phyloP scores from a whole-genome alignment of 306 rosid genomes.

The Abrus precatorius region DNA sequence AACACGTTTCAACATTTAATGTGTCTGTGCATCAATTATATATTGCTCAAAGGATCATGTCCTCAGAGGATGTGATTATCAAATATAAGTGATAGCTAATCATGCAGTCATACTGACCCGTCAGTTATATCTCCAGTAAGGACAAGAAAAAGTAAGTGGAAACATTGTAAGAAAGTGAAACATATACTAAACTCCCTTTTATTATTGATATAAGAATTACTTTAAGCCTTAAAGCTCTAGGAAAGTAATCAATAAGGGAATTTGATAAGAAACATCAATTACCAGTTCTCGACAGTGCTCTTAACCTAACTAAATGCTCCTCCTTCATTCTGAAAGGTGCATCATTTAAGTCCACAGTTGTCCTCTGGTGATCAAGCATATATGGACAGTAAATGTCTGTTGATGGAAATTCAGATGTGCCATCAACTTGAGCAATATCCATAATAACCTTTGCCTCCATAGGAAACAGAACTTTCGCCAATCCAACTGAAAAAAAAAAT shows the following conservation, averaged over 20 bases:
- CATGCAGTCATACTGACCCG: background rate
- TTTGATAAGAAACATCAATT: conserved; percentile 28
- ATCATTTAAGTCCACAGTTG: conserved; percentile 72
- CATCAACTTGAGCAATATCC: conserved; percentile 69
- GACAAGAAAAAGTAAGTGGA: background rate
- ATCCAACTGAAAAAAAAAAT: conserved; percentile 60
- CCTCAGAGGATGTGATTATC: background rate
- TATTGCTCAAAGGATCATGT: no score
- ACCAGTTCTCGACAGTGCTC: conserved; percentile 70
- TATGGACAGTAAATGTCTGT: conserved; percentile 40
- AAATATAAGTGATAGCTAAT: background rate
- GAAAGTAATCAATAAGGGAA: background rate
- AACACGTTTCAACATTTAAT: background rate
- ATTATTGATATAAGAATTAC: background rate
- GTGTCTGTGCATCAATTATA: background rate
- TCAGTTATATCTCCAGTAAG: conserved; percentile 4
- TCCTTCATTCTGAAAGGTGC: conserved; percentile 73
- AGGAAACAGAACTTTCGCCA: conserved; percentile 73
- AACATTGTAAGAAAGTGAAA: conserved; percentile 15
- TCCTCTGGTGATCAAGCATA: conserved; percentile 42
- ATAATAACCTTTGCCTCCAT: conserved; percentile 75
- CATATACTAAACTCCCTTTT: background rate
- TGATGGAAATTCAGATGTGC: conserved; percentile 60
- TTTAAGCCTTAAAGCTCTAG: background rate
- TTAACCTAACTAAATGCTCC: conserved; percentile 69